Conservation (phyloP, 2,329 filamentous ascomycete genomes). For the Aureobasidium sp. region DNA sequence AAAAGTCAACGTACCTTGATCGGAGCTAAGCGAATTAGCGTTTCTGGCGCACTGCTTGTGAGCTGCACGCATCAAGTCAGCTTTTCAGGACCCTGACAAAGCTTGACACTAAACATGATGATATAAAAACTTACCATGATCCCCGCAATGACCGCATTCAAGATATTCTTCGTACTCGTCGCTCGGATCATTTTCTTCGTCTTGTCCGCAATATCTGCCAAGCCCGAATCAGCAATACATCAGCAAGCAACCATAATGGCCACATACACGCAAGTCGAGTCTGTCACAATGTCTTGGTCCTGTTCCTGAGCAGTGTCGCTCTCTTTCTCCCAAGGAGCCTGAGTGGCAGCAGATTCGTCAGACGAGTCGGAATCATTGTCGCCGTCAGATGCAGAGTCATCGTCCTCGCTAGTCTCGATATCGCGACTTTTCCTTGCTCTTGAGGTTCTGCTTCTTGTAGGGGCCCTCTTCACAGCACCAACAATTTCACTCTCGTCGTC, state of each 20-base stretch:
- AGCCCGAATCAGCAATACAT: constrained; percentile 21
- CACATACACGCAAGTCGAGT: constrained; percentile 60
- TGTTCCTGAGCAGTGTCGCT: constrained; percentile 51
- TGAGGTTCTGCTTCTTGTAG: constrained; percentile 18
- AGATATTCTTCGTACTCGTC: constrained; percentile 77
- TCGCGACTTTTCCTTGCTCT: constrained; percentile 26
- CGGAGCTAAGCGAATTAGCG: constrained; percentile 54
- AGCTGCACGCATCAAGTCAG: constrained; percentile 55
- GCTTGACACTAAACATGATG: constrained; percentile 17
- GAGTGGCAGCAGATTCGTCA: constrained; percentile 33
- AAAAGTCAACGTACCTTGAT: constrained; percentile 51
- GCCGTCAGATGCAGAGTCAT: constrained; percentile 20
- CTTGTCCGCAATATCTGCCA: constrained; percentile 70
- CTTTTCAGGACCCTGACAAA: constrained; percentile 27
- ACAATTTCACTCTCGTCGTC: constrained; percentile 40
- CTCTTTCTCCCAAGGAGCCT: constrained; percentile 47
- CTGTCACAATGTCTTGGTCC: constrained; percentile 47
- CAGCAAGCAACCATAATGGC: not conserved
- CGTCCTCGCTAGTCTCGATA: constrained; percentile 23
- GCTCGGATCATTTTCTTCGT: constrained; percentile 74
- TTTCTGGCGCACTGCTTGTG: constrained; percentile 84
- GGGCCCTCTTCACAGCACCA: constrained; percentile 31
- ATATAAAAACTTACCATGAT: constrained; percentile 61
- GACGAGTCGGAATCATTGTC: constrained; percentile 22
- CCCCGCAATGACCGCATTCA: constrained; percentile 68